These are phyloP conservation scores for Marasmius oreades DNA, from an alignment of 1,284 basidiomycete species.

Conservation along the genomic window DNA sequence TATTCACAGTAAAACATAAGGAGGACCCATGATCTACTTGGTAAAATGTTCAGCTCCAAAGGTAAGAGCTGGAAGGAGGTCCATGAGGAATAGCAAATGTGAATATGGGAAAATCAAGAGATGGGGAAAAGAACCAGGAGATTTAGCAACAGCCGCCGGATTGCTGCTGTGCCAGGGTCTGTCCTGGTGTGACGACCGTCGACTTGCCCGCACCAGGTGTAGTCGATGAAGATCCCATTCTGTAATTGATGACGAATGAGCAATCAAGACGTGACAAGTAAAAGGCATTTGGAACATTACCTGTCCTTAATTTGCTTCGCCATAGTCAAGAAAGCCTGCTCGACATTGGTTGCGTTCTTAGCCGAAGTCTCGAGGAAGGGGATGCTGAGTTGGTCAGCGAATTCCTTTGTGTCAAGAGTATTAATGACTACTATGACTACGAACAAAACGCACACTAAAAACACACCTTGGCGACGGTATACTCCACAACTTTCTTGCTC, in stretches of 20 bases:
- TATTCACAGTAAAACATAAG: conserved; percentile 22
- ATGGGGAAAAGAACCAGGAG: neutral
- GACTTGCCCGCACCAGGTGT: conserved; percentile 70
- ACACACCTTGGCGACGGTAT: conserved; percentile 89
- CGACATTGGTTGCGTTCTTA: conserved; percentile 98
- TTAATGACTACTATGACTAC: conserved; percentile 3
- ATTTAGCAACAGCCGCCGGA: conserved; percentile 71
- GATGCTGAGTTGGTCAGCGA: conserved; percentile 93
- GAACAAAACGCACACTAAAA: neutral
- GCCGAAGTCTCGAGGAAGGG: conserved; percentile 99
- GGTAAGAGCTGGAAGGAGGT: conserved; percentile 14
- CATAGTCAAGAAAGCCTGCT: conserved; percentile 99
- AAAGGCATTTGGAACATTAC: conserved; percentile 43
- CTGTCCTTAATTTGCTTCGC: conserved; percentile 99
- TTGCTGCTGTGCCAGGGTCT: conserved; percentile 73
- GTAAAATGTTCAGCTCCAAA: neutral
- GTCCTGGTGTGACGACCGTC: conserved; percentile 65
- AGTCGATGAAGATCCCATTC: conserved; percentile 77
- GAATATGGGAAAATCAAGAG: conserved; percentile 16
- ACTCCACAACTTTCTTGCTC: conserved; percentile 99
- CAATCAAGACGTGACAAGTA: neutral
- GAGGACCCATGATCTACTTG: conserved; percentile 14
- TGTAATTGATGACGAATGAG: conserved; percentile 26
- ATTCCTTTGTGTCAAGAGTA: conserved; percentile 58
- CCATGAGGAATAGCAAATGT: conserved; percentile 21